These are phyloP conservation scores for Elsinoe fawcettii DNA, from an alignment of 2,329 filamentous ascomycete genomes.

Conservation along the genomic window DNA sequence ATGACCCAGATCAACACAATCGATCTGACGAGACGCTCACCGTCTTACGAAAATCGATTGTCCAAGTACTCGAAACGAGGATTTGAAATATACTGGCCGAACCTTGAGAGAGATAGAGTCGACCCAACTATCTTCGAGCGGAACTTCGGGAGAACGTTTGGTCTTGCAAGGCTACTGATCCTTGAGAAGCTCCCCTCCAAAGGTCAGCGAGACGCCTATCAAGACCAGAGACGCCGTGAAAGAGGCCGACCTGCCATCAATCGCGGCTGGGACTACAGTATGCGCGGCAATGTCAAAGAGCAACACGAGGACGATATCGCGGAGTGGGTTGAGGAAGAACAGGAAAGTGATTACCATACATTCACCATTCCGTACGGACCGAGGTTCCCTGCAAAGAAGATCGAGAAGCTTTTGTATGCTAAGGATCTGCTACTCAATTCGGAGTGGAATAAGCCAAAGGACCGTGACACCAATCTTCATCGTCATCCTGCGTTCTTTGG, in stretches of 20 bases:
- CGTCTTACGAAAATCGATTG: constrained; percentile 79
- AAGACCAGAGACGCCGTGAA: constrained; percentile 61
- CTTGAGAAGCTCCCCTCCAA: constrained; percentile 68
- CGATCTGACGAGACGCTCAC: constrained; percentile 70
- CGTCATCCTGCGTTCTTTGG: constrained; percentile 83
- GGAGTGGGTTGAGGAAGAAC: constrained; percentile 71
- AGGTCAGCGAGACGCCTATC: constrained; percentile 60
- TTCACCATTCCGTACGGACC: constrained; percentile 59
- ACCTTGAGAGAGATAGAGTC: constrained; percentile 64
- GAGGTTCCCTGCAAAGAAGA: constrained; percentile 52
- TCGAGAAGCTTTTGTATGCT: constrained; percentile 75
- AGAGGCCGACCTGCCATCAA: constrained; percentile 57
- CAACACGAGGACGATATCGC: constrained; percentile 70
- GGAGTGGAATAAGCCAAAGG: constrained; percentile 73
- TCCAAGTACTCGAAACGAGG: constrained; percentile 79
- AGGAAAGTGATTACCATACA: constrained; percentile 68
- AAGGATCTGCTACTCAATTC: constrained; percentile 76
- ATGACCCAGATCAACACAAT: constrained; percentile 77
- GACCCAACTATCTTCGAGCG: constrained; percentile 84
- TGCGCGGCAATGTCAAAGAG: constrained; percentile 67
- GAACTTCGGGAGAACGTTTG: constrained; percentile 66
- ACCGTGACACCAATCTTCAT: constrained; percentile 70
- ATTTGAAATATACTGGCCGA: constrained; percentile 75
- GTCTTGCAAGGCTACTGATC: constrained; percentile 70
- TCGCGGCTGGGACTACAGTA: constrained; percentile 36